phyloP scores from a whole-genome alignment of 768 basidiomycete species.

The Mycena indigotica region DNA sequence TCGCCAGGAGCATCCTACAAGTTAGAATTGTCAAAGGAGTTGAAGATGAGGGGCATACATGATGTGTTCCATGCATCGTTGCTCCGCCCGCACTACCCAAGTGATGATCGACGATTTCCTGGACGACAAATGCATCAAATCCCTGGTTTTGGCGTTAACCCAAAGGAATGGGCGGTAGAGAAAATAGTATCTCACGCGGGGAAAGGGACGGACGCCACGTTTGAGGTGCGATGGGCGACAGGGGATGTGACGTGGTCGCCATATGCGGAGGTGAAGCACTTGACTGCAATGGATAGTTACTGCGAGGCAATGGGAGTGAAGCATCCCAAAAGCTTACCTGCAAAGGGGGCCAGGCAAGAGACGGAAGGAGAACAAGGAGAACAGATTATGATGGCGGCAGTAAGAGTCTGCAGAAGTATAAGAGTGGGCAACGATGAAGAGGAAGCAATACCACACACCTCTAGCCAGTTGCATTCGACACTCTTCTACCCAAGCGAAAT shows the following conservation, averaged over 20 bases:
- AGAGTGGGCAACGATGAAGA: no score
- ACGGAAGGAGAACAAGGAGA: no score
- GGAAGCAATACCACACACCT: no score
- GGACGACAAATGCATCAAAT: conserved; percentile 11
- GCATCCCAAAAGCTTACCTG: not conserved
- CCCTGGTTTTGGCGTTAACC: conserved; percentile 23
- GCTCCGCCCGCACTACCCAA: conserved; percentile 24
- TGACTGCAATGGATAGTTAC: not conserved
- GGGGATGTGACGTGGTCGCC: conserved; percentile 8
- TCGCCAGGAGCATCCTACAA: conserved; percentile 23
- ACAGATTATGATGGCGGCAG: no score
- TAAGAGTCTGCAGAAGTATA: no score
- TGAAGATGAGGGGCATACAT: conserved; percentile 17
- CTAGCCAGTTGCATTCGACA: no score
- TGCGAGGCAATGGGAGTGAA: not conserved
- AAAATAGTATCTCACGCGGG: not conserved
- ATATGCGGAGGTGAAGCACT: conserved; percentile 5
- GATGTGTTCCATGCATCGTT: conserved; percentile 34
- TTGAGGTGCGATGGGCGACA: conserved; percentile 7
- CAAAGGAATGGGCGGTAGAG: conserved; percentile 10
- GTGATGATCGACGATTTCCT: conserved; percentile 32
- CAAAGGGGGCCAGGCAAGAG: not conserved
- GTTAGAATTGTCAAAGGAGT: conserved; percentile 28
- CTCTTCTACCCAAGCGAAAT: no score
- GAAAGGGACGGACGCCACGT: conserved; percentile 6